phyloP scores from a whole-genome alignment of 2,329 filamentous ascomycete genomes.

The Pseudogymnoascus verrucosus region DNA sequence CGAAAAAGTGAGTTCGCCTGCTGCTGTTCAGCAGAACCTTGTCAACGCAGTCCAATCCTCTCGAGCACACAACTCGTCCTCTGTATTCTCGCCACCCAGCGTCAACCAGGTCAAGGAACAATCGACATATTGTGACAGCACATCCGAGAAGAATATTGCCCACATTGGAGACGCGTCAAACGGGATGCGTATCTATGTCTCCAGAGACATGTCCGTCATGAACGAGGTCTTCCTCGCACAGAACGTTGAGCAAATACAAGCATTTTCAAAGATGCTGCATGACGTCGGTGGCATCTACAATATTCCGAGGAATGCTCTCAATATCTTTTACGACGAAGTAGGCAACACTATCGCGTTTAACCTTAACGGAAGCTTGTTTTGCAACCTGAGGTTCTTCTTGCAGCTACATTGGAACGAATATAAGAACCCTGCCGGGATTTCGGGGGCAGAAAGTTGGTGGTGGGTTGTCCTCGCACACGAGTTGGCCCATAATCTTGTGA shows the following conservation, averaged over 20 bases:
- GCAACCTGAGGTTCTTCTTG: conserved; percentile 81
- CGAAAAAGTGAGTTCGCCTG: conserved; percentile 49
- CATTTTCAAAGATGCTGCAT: conserved; percentile 61
- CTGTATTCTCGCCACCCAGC: conserved; percentile 64
- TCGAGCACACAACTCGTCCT: conserved; percentile 64
- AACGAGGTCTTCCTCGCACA: conserved; percentile 49
- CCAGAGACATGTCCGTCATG: conserved; percentile 43
- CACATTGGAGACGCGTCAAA: conserved; percentile 63
- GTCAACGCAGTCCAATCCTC: conserved; percentile 72
- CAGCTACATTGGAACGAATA: conserved; percentile 56
- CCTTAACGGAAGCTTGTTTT: conserved; percentile 77
- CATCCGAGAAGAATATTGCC: conserved; percentile 62
- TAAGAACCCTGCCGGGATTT: conserved; percentile 32
- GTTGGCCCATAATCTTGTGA: conserved; percentile 85
- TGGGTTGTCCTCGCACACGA: conserved; percentile 95
- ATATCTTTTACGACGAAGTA: conserved; percentile 77
- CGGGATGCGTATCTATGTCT: conserved; percentile 66
- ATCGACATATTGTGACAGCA: conserved; percentile 77
- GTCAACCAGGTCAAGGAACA: conserved; percentile 72
- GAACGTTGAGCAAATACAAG: conserved; percentile 60
- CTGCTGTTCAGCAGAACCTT: conserved; percentile 60
- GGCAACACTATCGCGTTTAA: conserved; percentile 92
- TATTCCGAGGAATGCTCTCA: conserved; percentile 59
- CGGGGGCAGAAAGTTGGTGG: conserved; percentile 68
- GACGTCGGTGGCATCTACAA: conserved; percentile 67